Percentiles rank a stretch among this genome's conserved stretches.
Conservation (phyloP, 2,329 filamentous ascomycete genomes). For the Alternaria sp. region DNA sequence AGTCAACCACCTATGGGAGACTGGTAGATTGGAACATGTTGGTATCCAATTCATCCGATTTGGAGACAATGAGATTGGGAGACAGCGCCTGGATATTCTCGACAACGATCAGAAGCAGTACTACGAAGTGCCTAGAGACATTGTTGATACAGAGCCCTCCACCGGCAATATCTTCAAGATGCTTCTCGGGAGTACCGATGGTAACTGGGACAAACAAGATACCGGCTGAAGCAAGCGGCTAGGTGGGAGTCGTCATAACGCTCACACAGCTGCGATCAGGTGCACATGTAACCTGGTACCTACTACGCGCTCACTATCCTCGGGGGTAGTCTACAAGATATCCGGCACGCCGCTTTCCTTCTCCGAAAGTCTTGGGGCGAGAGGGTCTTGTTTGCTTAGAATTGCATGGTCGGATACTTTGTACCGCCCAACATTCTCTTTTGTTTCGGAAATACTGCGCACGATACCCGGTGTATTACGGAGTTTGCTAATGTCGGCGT, state of each 20-base stretch:
- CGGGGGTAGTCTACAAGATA: too few species aligned
- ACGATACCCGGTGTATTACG: neutral
- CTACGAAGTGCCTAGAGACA: constrained; percentile 9
- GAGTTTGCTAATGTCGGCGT: neutral
- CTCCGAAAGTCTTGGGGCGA: too few species aligned
- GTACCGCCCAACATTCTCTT: too few species aligned
- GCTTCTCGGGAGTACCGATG: constrained; percentile 25
- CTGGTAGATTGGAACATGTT: constrained; percentile 4
- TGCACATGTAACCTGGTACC: too few species aligned
- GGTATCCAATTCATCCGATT: constrained; percentile 37
- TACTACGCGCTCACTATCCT: too few species aligned
- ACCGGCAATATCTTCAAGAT: constrained; percentile 29
- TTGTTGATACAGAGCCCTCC: constrained; percentile 24
- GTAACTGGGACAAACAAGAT: neutral
- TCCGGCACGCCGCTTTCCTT: too few species aligned
- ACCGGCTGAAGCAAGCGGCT: too few species aligned
- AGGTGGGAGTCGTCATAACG: too few species aligned
- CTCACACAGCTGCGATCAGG: too few species aligned
- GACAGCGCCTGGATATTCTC: constrained; percentile 18
- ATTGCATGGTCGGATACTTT: too few species aligned
- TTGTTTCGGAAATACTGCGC: neutral
- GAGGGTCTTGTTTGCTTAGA: too few species aligned
- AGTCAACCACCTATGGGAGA: constrained; percentile 3
- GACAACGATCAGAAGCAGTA: constrained; percentile 11
- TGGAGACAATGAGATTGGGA: constrained; percentile 20